These are phyloP conservation scores for Coriaria nepalensis DNA, from an alignment of 306 rosid genomes.

Conservation along the genomic window DNA sequence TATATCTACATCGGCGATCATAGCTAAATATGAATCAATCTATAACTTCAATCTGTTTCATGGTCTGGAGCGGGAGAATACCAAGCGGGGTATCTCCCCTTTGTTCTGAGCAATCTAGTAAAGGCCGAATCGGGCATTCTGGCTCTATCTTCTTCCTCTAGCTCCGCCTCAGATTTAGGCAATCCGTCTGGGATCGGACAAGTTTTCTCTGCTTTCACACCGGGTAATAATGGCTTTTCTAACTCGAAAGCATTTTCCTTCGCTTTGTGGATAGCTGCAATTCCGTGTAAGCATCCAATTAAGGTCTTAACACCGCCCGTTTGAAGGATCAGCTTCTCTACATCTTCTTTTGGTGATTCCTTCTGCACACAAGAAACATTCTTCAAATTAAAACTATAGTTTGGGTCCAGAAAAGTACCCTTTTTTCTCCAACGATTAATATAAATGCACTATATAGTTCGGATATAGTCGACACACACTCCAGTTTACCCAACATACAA, in stretches of 20 bases:
- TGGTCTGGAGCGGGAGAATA: slow-evolving; percentile 71
- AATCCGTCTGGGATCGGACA: slow-evolving; percentile 80
- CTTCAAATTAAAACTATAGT: too few species aligned
- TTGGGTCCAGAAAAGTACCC: too few species aligned
- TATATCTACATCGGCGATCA: too few species aligned
- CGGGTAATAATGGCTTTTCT: slow-evolving; percentile 11
- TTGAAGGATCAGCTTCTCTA: slow-evolving; percentile 63
- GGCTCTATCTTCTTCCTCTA: slow-evolving; percentile 54
- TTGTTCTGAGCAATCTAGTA: slow-evolving; percentile 58
- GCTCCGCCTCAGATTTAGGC: slow-evolving; percentile 57
- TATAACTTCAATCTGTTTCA: slow-evolving; percentile 77
- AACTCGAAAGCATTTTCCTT: slow-evolving; percentile 20
- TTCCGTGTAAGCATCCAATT: slow-evolving; percentile 57
- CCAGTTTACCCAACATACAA: too few species aligned
- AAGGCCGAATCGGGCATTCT: slow-evolving; percentile 71
- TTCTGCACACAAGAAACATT: too few species aligned
- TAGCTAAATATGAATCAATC: too few species aligned
- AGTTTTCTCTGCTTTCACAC: slow-evolving; percentile 7
- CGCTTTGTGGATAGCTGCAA: slow-evolving; percentile 33
- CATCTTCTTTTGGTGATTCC: slow-evolving; percentile 44
- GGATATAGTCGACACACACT: too few species aligned
- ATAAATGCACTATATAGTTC: too few species aligned
- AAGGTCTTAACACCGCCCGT: slow-evolving; percentile 58
- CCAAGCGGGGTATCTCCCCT: slow-evolving; percentile 75
- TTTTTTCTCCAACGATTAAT: too few species aligned